Percentiles rank a stretch among this genome's conserved stretches.
Conservation (phyloP, 1,284 basidiomycete genomes). For the Cerioporus squamosus region DNA sequence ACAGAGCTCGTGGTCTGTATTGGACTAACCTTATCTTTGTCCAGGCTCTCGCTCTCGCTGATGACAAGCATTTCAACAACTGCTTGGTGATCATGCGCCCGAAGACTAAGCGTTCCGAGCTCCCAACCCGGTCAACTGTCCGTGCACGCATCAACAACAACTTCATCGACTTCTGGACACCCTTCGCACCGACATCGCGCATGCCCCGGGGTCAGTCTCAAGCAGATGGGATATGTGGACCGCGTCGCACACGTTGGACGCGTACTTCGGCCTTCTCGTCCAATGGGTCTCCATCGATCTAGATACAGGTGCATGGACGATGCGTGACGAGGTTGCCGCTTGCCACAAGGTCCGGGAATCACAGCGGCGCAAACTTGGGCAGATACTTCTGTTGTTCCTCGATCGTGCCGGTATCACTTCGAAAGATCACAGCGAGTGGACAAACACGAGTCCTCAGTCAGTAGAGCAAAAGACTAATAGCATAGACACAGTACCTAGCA, state of each 20-base stretch:
- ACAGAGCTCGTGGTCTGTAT: no score
- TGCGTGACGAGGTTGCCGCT: slow-evolving; percentile 23
- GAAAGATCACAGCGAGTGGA: slow-evolving; percentile 27
- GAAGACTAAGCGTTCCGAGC: neutral
- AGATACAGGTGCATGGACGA: neutral
- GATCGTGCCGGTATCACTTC: slow-evolving; percentile 31
- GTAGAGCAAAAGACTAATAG: no score
- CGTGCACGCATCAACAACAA: slow-evolving; percentile 4
- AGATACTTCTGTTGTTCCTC: slow-evolving; percentile 27
- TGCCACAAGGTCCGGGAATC: slow-evolving; percentile 28
- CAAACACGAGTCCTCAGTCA: no score
- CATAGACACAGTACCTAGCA: no score
- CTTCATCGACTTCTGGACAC: neutral
- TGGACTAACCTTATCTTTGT: no score
- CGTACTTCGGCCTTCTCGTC: neutral
- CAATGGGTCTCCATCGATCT: slow-evolving; percentile 1
- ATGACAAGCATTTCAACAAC: neutral
- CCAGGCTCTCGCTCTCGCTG: slow-evolving; percentile 1
- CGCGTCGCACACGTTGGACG: slow-evolving; percentile 2
- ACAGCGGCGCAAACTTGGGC: slow-evolving; percentile 33
- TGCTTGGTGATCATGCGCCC: slow-evolving; percentile 8
- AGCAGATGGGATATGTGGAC: slow-evolving; percentile 8
- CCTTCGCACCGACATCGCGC: neutral
- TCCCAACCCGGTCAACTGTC: neutral
- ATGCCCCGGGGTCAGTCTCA: neutral